Base-by-base conservation (phyloP, 1,284 basidiomycete species). In the Moesziomyces globuligerus region DNA sequence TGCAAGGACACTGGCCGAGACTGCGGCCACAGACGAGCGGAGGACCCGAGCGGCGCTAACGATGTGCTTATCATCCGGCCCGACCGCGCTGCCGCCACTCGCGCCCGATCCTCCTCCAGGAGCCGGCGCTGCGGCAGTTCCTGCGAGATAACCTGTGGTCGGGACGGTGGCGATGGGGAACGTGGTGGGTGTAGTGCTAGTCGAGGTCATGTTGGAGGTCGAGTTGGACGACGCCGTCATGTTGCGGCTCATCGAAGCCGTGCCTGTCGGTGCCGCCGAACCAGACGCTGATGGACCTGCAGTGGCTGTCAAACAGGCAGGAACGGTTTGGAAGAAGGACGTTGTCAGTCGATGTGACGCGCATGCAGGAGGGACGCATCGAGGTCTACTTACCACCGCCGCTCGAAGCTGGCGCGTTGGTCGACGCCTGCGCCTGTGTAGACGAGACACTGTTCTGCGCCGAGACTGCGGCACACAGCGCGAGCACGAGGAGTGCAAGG, bases 91-190 rank as follows among this genome's bases (percentile, higher is more conserved):
- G 3, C 53, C 37, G 11, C 56, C 68, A 6, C 40, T 40, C 13
- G 54, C 55, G 11, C 66, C 60, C 0, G 55, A 54, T 18, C 39
- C 53, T 7, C 55, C 50, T 9, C 28, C 65, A 7, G 70, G 70
- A 26, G 41, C 70, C 6, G 70, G 70, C 20, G 66, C 70, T 17
- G 37, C 36, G 7, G 59, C 70, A 3, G 65, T 69, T 25, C 70
- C 70, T 45, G 70, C 65, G 45, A 73, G 38, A 21, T 62, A 59
- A 13, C 65, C 70, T 1, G 66, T 65, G 17, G 50, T 45, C 15
- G 65, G 60, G 1, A 65, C 70, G 17, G 46, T 47, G 3, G 70
- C 70, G 51, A 68, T 57, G 21, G 70, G 70, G 56, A 50, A 73
- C 3, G 66, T 73, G 38, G 66, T 51, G 8, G 66, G 66, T 1